These are phyloP conservation scores for Ruellia speciosa DNA, from an alignment of 305 asterid genomes.

Conservation along the genomic window DNA sequence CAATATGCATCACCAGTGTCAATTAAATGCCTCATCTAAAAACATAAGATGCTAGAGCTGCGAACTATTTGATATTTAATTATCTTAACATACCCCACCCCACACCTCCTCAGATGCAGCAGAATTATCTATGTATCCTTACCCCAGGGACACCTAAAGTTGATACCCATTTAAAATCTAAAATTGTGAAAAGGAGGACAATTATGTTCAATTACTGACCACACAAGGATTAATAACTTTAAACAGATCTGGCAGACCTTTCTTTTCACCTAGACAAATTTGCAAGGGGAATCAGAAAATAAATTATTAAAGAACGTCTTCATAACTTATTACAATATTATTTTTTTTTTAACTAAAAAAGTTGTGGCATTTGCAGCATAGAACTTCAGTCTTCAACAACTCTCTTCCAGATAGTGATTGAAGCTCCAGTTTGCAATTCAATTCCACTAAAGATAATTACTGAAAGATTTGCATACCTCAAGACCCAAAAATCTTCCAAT, in stretches of 20 bases:
- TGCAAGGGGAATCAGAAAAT: not conserved
- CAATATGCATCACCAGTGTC: no score
- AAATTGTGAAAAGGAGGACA: not conserved
- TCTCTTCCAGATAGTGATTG: slow-evolving; percentile 15
- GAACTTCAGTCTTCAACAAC: slow-evolving; percentile 12
- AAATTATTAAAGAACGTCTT: not conserved
- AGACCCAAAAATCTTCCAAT: slow-evolving; percentile 90
- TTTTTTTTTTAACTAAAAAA: not conserved
- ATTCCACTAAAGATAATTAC: slow-evolving; percentile 8
- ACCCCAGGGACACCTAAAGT: no score
- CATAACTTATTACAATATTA: not conserved
- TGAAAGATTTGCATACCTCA: slow-evolving; percentile 49
- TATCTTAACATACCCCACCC: no score
- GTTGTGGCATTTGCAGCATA: slow-evolving; percentile 9
- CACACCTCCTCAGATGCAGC: no score
- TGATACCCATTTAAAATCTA: not conserved
- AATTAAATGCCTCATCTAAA: no score
- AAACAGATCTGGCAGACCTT: not conserved
- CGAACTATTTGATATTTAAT: not conserved
- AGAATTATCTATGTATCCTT: no score
- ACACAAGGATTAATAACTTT: not conserved
- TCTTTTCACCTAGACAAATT: not conserved
- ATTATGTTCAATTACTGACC: not conserved
- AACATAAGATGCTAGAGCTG: not conserved
- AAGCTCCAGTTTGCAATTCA: slow-evolving; percentile 11